These are phyloP conservation scores for Curvularia sp. DNA, from an alignment of 2,329 filamentous ascomycete species.

Conservation along the genomic window DNA sequence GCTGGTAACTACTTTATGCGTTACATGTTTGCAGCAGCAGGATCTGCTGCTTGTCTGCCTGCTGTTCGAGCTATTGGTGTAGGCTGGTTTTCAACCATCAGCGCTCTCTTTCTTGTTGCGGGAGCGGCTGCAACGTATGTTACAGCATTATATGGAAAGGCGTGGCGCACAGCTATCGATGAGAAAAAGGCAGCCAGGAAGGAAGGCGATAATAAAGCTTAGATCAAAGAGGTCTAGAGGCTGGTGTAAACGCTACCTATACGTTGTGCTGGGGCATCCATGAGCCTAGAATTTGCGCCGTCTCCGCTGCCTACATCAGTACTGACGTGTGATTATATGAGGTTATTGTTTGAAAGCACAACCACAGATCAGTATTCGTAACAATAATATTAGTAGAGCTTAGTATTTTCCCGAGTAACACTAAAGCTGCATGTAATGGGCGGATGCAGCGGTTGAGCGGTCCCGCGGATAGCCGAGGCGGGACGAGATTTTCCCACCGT, in stretches of 20 bases:
- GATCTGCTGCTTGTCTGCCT: conserved; percentile 75
- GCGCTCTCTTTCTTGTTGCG: conserved; percentile 62
- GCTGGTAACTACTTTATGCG: conserved; percentile 81
- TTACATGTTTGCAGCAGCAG: conserved; percentile 76
- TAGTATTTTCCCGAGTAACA: neutral
- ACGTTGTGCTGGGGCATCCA: neutral
- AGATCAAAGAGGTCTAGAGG: neutral
- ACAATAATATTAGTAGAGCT: neutral
- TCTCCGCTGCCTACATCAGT: neutral
- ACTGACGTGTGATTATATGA: neutral
- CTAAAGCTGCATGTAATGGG: neutral
- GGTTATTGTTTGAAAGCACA: neutral
- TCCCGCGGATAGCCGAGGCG: conserved; percentile 31
- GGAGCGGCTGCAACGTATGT: conserved; percentile 57
- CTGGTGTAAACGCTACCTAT: neutral
- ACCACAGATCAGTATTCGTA: neutral
- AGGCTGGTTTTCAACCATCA: conserved; percentile 81
- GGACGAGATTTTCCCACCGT: conserved; percentile 43
- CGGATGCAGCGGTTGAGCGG: neutral
- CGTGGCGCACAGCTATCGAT: conserved; percentile 64
- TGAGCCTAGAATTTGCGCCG: neutral
- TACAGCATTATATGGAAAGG: conserved; percentile 59
- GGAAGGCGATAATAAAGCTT: conserved; percentile 35
- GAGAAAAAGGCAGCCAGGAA: conserved; percentile 54
- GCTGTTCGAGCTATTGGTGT: conserved; percentile 77